These are phyloP conservation scores for Pichia californica DNA, from an alignment of 805 yeast species.

Conservation along the genomic window DNA sequence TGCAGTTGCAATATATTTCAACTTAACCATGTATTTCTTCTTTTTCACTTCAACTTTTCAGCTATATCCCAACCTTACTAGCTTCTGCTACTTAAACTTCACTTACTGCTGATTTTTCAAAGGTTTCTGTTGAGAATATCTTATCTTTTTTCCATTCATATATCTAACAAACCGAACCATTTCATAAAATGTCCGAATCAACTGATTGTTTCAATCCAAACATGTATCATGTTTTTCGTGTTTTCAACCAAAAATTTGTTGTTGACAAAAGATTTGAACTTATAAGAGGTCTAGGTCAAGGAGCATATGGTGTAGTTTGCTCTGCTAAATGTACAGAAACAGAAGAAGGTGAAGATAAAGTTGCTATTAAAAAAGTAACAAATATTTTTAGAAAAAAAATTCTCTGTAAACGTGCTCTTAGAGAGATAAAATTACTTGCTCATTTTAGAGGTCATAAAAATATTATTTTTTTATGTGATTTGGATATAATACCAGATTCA, in stretches of 20 bases:
- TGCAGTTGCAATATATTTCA: no score
- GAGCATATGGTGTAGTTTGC: slow-evolving; percentile 96
- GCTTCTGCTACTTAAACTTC: no score
- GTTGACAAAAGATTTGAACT: slow-evolving; percentile 85
- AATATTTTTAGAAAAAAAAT: slow-evolving; percentile 89
- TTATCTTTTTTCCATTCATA: not conserved
- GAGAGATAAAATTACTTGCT: slow-evolving; percentile 83
- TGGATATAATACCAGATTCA: slow-evolving; percentile 78
- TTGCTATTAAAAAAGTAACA: slow-evolving; percentile 94
- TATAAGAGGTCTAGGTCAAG: slow-evolving; percentile 92
- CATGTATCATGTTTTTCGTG: slow-evolving; percentile 36
- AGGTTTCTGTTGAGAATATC: not conserved
- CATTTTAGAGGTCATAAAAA: slow-evolving; percentile 96
- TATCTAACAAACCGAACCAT: not conserved
- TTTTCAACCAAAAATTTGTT: slow-evolving; percentile 85
- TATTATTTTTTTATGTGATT: slow-evolving; percentile 89
- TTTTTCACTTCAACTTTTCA: no score
- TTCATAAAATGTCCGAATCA: not conserved
- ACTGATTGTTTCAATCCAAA: slow-evolving; percentile 10
- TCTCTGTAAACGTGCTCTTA: slow-evolving; percentile 81
- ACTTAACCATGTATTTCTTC: no score
- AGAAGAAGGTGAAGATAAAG: slow-evolving; percentile 73
- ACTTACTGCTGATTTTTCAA: no score
- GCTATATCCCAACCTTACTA: no score
- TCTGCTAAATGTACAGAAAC: slow-evolving; percentile 78